Conservation (phyloP, 1,284 basidiomycete species). For the Caloboletus firmus region DNA sequence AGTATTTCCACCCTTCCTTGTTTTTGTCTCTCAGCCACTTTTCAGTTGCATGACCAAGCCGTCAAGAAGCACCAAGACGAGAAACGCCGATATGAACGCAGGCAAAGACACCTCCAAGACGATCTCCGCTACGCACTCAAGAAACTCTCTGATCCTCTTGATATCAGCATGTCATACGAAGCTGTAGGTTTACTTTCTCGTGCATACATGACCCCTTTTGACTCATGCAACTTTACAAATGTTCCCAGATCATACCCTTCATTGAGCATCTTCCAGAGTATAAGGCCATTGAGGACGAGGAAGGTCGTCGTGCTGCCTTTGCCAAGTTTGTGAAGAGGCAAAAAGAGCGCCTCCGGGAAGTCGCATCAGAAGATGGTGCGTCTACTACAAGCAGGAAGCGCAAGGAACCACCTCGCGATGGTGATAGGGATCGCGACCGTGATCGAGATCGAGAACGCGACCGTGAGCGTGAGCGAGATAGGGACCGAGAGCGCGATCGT, state of each 20-base stretch:
- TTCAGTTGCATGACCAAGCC: constrained; percentile 69
- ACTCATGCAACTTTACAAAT: background rate
- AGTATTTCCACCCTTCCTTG: constrained; percentile 30
- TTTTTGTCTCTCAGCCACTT: constrained; percentile 8
- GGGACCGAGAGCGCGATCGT: constrained; percentile 41
- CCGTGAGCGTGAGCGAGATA: constrained; percentile 47
- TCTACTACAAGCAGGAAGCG: constrained; percentile 74
- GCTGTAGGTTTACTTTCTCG: constrained; percentile 49
- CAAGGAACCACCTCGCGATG: constrained; percentile 64
- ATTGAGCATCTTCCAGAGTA: constrained; percentile 83
- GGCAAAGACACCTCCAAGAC: constrained; percentile 86
- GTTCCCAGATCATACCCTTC: constrained; percentile 60
- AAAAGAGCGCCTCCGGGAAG: constrained; percentile 82
- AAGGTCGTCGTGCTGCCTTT: constrained; percentile 76
- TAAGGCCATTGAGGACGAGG: constrained; percentile 80
- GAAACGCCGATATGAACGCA: constrained; percentile 77
- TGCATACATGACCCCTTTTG: background rate
- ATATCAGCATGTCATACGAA: constrained; percentile 74
- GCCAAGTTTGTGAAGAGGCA: constrained; percentile 84
- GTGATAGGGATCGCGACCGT: constrained; percentile 39
- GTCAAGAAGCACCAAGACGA: constrained; percentile 79
- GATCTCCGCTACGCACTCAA: constrained; percentile 95
- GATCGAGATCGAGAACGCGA: constrained; percentile 44
- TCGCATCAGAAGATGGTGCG: constrained; percentile 73
- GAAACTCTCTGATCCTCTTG: constrained; percentile 80